Base-by-base conservation (phyloP, 495 filamentous ascomycete genomes). In the Tuber aestivum region DNA sequence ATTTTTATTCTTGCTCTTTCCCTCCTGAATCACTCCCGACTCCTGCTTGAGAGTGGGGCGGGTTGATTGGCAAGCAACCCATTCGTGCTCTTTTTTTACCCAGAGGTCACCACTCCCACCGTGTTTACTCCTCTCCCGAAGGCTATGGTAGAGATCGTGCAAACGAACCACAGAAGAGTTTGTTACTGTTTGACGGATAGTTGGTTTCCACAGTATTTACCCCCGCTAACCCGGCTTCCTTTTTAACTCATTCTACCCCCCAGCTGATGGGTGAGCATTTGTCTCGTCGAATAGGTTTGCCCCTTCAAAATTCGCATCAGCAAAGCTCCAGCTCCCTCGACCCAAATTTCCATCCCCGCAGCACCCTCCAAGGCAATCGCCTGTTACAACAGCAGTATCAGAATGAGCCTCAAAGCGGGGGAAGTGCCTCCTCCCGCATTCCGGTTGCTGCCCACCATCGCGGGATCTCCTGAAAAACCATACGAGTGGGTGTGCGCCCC, bases 31-130 rank as follows among this genome's bases (percentile, higher is more conserved):
- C 56, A 65, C 56, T 35, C 56, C 56, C 56, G 56, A 35, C 16
- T 65, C 56, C 56, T 65, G 56, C 56, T 35, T 14, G 56, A 65
- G 56, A 65, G 56, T 65, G 56, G 56, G 35, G 56, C n/a, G 21
- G 45, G 45, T 50, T 50, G 45, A n/a, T 50, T n/a, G 3, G 23
- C 21, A 50, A 23, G 45, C 21, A 50, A 50, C 21, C 21, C 21
- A 50, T 50, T 50, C 45, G 23, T 18, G 14, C 56, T 35, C 56
- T 65, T 65, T 65, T 65, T 65, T 35, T 8, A 65, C 56, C 27
- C 12, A 35, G 12, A 32, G 56, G 3, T 18, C 27, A 14, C 12
- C 56, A 14, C 27, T 27, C 56, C 32, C 56, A 65, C 32, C 56
- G 32, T 65, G 14, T 35, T 35, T 65, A 65, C 56, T 65, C 56